Evolutionary conservation across 371 early-diverging fungal genomes (phyloP).

Genomic region (Zopfochytrium polystomum): DNA sequence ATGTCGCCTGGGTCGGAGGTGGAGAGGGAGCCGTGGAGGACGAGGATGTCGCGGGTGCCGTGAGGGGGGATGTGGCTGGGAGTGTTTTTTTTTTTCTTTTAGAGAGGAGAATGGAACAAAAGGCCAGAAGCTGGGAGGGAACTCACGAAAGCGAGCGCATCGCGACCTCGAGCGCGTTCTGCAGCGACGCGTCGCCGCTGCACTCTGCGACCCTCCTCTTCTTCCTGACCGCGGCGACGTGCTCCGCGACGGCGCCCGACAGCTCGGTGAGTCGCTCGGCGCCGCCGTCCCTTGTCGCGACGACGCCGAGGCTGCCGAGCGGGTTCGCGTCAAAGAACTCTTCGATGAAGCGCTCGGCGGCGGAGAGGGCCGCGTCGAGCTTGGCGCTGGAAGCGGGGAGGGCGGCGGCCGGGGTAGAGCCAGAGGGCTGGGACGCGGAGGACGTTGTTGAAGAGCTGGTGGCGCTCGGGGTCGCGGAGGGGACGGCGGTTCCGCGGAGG

Average conservation of each 20-base stretch:
- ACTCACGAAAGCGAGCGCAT: slow-evolving; percentile 47
- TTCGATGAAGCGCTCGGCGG: slow-evolving; percentile 68
- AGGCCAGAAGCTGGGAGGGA: not conserved
- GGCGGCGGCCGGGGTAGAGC: no score
- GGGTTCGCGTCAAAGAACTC: slow-evolving; percentile 96
- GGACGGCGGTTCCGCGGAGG: not conserved
- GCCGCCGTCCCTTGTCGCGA: slow-evolving; percentile 82
- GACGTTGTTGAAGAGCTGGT: slow-evolving; percentile 64
- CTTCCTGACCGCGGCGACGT: slow-evolving; percentile 62
- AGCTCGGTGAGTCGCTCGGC: slow-evolving; percentile 84
- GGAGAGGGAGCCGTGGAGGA: slow-evolving; percentile 82
- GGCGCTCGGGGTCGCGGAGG: slow-evolving; percentile 4
- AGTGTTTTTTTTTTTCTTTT: not conserved
- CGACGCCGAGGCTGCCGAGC: slow-evolving; percentile 82
- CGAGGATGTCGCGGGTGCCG: slow-evolving; percentile 83
- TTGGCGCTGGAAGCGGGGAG: no score
- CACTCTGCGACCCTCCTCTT: slow-evolving; percentile 67
- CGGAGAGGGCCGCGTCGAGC: slow-evolving; percentile 67
- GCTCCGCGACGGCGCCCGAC: slow-evolving; percentile 72
- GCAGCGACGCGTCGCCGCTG: slow-evolving; percentile 87
- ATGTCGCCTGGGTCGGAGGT: slow-evolving; percentile 93
- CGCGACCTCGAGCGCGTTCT: slow-evolving; percentile 86
- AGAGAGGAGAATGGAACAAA: slow-evolving; percentile 2
- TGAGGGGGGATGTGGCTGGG: slow-evolving; percentile 85
- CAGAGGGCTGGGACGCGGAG: no score